A percentile compares a stretch with the other conserved stretches of the same genome.
phyloP scores from a whole-genome alignment of 768 basidiomycete genomes.

The button mushroom (Agaricus bisporus) region DNA sequence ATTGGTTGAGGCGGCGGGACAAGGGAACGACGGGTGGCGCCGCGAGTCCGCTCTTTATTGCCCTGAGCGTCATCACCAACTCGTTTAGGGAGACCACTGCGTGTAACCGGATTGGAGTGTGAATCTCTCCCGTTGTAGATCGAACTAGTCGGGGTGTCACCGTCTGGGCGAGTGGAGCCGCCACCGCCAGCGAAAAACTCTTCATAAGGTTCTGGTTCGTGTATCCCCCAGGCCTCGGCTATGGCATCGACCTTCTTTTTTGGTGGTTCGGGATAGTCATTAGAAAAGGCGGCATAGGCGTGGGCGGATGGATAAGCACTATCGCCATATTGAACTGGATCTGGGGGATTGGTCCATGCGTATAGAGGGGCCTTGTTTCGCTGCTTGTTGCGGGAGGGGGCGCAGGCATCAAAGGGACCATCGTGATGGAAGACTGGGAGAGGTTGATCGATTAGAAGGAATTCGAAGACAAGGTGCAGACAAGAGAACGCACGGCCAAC shows the following conservation, averaged over 20 bases:
- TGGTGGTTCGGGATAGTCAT: constrained; percentile 51
- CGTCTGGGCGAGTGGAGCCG: constrained; percentile 40
- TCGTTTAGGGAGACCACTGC: constrained; percentile 31
- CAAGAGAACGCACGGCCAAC: constrained; percentile 59
- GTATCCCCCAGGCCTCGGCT: constrained; percentile 90
- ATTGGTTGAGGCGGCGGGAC: constrained; percentile 84
- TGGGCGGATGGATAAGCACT: constrained; percentile 50
- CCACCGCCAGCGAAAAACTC: constrained; percentile 86
- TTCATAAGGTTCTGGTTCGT: constrained; percentile 87
- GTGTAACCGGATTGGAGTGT: constrained; percentile 25
- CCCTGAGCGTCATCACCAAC: constrained; percentile 19
- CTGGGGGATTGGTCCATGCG: constrained; percentile 53
- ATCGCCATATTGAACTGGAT: constrained; percentile 28
- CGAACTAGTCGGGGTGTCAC: constrained; percentile 59
- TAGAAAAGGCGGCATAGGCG: constrained; percentile 40
- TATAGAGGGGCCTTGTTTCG: constrained; percentile 77
- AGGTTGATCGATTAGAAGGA: constrained; percentile 14
- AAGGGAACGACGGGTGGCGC: constrained; percentile 38
- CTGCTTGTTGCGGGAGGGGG: constrained; percentile 82
- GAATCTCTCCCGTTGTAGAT: constrained; percentile 63
- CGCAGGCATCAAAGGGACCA: constrained; percentile 88
- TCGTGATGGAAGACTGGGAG: constrained; percentile 83
- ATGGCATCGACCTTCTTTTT: constrained; percentile 88
- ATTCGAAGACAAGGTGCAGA: constrained; percentile 2
- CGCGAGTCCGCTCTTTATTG: constrained; percentile 37